Evolutionary conservation across 2,329 filamentous ascomycete genomes (phyloP), one percentile per base, ranked within the genome.

Genomic region (Cladophialophora carrionii): DNA sequence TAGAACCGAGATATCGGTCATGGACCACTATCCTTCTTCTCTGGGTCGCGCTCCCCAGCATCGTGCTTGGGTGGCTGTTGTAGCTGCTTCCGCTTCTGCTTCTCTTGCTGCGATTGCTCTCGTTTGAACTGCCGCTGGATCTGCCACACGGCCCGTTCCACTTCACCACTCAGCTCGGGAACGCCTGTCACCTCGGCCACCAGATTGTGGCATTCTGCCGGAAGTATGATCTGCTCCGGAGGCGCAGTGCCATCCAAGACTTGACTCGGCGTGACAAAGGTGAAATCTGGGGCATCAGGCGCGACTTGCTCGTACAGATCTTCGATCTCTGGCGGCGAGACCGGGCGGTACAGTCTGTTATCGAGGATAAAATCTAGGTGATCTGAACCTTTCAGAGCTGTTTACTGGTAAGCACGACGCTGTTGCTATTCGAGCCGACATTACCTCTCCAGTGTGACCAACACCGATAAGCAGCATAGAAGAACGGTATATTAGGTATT

Each of bases 401-500:
- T 34, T 22, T 29, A 10, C 20, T 31, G 26, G 46, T 60, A 31
- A 60, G 57, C 31, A 43, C 22, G 20, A 24, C 17, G 34, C 51
- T 17, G 12, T 29, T n/a, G 22, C 46, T 4, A 14, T 31, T 20
- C 12, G 34, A 26, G 14, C 26, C 48, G 29, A 74, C 72, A 77
- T 65, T 68, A 84, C 82, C 82, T 78, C 89, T 86, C 87, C 90
- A 96, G 78, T 96, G 92, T 22, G 91, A 96, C 89, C 90, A 98
- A 29, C 92, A 81, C 70, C 95, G 86, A 80, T 96, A 99, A 20
- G 86, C 87, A 48, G 98, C 85, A 77, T 98, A 99, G 82, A 98
- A 98, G 82, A 98, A 98, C 20, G 95, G 95, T 12, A 99, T 82
- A 75, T 99, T 97, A 41, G 94, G 93, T 68, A 97, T 84, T 68